phyloP scores from a whole-genome alignment of 2,329 filamentous ascomycete species.

The Penicillium concentricum region DNA sequence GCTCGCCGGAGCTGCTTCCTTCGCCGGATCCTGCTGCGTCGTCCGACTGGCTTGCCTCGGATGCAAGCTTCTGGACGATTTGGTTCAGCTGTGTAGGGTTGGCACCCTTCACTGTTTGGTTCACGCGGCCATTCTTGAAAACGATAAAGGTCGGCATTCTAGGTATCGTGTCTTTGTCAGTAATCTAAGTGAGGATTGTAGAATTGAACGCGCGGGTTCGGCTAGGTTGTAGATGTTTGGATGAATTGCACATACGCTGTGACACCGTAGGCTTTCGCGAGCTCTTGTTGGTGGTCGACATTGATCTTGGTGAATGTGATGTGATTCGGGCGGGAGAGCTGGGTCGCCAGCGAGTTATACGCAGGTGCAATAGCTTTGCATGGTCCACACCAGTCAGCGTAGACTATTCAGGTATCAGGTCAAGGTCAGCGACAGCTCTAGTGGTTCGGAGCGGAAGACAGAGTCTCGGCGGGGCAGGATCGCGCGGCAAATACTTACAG shows the following conservation, averaged over 20 bases:
- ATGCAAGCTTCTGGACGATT: constrained; percentile 68
- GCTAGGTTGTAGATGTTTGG: neutral
- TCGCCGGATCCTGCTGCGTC: constrained; percentile 42
- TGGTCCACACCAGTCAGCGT: constrained; percentile 80
- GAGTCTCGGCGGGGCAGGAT: constrained; percentile 13
- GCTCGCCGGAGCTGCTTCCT: constrained; percentile 43
- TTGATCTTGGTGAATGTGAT: constrained; percentile 88
- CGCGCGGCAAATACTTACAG: constrained; percentile 60
- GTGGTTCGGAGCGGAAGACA: constrained; percentile 7
- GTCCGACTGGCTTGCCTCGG: constrained; percentile 57
- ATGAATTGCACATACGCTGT: constrained; percentile 53
- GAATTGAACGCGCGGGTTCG: neutral
- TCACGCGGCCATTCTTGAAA: constrained; percentile 69
- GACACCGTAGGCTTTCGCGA: constrained; percentile 71
- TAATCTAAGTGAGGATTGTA: neutral
- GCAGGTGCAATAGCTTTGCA: constrained; percentile 81
- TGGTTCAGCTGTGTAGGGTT: constrained; percentile 68
- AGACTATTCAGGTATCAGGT: constrained; percentile 58
- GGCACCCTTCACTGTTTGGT: constrained; percentile 71
- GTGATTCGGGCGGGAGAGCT: constrained; percentile 67
- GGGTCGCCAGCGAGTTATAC: constrained; percentile 72
- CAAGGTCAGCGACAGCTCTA: constrained; percentile 23
- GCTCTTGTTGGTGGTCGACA: constrained; percentile 71
- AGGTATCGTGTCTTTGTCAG: constrained; percentile 51
- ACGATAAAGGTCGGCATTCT: constrained; percentile 79